Conservation (phyloP, 148 eudicot species). For the Chenopodium berlandieri region DNA sequence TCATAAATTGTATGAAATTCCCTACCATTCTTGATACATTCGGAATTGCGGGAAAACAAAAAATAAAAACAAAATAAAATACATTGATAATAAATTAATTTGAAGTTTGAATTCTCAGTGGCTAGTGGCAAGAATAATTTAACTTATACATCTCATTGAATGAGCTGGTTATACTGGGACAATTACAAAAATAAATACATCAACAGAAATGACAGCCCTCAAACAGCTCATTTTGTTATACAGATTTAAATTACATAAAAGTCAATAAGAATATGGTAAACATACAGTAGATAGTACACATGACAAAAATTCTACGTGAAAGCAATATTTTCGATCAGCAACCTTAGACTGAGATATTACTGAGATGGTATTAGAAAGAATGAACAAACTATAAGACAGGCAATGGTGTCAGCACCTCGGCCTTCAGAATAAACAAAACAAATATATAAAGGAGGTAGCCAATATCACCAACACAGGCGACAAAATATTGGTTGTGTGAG, state of each 20-base stretch:
- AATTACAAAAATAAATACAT: no score
- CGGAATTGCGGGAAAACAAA: no score
- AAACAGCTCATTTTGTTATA: neutral
- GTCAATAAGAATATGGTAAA: neutral
- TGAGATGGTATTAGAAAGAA: conserved; percentile 5
- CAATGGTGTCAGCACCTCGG: neutral
- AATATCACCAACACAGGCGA: conserved; percentile 9
- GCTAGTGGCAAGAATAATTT: no score
- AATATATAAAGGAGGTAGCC: conserved; percentile 10
- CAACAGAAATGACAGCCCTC: neutral
- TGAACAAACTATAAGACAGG: conserved; percentile 1
- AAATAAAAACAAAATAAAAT: no score
- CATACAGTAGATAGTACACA: conserved; percentile 5
- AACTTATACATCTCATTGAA: no score
- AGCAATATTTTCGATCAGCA: neutral
- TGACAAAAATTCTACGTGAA: conserved; percentile 1
- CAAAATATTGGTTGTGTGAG: neutral
- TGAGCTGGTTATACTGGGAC: no score
- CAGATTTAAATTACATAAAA: neutral
- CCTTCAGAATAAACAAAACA: conserved; percentile 16
- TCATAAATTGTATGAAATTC: no score
- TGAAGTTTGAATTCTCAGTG: no score
- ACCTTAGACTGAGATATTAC: neutral
- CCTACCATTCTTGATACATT: no score
- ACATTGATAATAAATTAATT: no score